Evolutionary conservation across 768 basidiomycete species (phyloP).

Genomic region (Tephrocybe rancida): DNA sequence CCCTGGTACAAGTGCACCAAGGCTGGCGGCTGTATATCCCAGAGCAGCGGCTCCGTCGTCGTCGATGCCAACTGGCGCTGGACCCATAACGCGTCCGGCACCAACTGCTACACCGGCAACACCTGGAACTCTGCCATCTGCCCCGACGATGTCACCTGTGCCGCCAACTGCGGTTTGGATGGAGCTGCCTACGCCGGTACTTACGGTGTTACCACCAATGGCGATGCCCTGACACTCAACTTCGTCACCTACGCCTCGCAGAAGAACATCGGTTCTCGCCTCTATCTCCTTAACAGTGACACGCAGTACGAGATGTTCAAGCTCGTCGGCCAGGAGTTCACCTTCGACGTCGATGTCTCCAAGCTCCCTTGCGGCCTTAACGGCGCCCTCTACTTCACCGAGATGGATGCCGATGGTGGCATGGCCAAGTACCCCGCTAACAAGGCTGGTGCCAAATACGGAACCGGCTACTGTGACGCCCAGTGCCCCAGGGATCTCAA

Average conservation of each 20-base stretch:
- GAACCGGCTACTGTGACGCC: slow-evolving; percentile 7
- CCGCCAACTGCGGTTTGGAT: no score
- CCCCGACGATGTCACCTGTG: slow-evolving; percentile 49
- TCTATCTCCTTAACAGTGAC: slow-evolving; percentile 11
- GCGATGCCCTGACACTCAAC: slow-evolving; percentile 49
- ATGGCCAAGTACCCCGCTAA: slow-evolving; percentile 5
- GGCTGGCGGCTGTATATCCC: slow-evolving; percentile 41
- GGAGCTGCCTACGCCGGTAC: slow-evolving; percentile 51
- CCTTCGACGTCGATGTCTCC: no score
- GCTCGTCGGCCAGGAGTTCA: slow-evolving; percentile 9
- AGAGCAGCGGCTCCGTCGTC: slow-evolving; percentile 37
- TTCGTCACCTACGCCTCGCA: slow-evolving; percentile 42
- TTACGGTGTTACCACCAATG: no score
- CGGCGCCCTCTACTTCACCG: no score
- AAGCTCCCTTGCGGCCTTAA: no score
- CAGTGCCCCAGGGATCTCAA: slow-evolving; percentile 8
- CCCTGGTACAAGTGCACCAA: slow-evolving; percentile 47
- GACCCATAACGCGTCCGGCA: no score
- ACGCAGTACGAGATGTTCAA: slow-evolving; percentile 12
- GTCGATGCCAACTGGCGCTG: no score
- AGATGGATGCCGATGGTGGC: no score
- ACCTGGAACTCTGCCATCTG: slow-evolving; percentile 54
- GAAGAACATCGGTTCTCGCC: slow-evolving; percentile 38
- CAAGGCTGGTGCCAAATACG: no score
- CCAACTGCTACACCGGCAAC: slow-evolving; percentile 60